A percentile compares a stretch with the other conserved stretches of the same genome.
phyloP scores from a whole-genome alignment of 139 green algal species.

The Nannochloris sp. region DNA sequence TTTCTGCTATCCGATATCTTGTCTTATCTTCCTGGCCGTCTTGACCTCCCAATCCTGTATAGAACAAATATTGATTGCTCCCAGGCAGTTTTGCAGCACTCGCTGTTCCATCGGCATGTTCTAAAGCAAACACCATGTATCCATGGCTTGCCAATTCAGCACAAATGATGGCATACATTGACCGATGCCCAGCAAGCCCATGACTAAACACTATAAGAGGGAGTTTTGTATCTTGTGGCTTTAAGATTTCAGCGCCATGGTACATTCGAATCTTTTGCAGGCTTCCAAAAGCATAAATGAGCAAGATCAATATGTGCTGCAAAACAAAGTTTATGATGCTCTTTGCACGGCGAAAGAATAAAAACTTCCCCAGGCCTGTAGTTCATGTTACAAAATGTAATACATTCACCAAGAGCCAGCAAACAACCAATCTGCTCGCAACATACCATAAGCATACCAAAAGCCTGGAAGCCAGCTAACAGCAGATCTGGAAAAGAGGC shows the following conservation, averaged over 20 bases:
- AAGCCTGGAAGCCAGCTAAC: background rate
- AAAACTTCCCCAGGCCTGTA: background rate
- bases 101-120: constrained; percentile 55
- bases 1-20: constrained; percentile 16
- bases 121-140: constrained; percentile 54
- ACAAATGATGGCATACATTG: constrained; percentile 52
- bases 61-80: constrained; percentile 6
- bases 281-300: too few relatives aligned
- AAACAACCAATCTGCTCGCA: background rate
- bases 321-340: too few relatives aligned
- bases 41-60: constrained; percentile 13
- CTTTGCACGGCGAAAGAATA: background rate
- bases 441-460: constrained; percentile 1
- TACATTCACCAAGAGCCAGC: background rate
- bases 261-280: too few relatives aligned
- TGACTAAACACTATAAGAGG: constrained; percentile 42
- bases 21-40: constrained; percentile 17
- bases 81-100: constrained; percentile 26
- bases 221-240: constrained; percentile 17
- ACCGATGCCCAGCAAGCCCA: constrained; percentile 43
- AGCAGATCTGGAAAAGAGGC: background rate
- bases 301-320: too few relatives aligned
- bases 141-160: constrained; percentile 47
- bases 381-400: background rate
- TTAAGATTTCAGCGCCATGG: background rate